phyloP scores from a whole-genome alignment of 495 filamentous ascomycete genomes.

The Aspergillus carlsbadensis region DNA sequence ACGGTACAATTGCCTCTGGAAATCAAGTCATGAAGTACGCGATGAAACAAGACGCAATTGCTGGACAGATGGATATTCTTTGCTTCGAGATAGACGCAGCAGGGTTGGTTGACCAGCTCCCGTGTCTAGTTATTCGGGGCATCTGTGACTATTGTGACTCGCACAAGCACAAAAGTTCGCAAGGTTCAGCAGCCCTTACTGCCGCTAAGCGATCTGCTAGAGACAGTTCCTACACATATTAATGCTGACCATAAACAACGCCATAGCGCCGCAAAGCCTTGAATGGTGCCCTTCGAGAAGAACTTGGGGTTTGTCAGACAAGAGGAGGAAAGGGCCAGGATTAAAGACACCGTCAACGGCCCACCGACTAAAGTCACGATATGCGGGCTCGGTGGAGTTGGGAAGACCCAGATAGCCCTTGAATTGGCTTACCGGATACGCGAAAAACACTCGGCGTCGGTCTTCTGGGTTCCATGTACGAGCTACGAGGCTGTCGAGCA shows the following conservation, averaged over 20 bases:
- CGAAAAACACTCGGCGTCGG: constrained; percentile 21
- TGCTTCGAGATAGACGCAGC: constrained; percentile 47
- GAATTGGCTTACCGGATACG: constrained; percentile 30
- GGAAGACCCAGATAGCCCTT: constrained; percentile 44
- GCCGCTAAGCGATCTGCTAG: constrained; percentile 30
- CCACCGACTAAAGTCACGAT: constrained; percentile 21
- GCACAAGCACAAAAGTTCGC: constrained; percentile 38
- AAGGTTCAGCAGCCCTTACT: constrained; percentile 21
- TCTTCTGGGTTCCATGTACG: constrained; percentile 4
- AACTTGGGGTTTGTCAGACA: too few relatives aligned
- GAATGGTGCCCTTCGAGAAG: too few relatives aligned
- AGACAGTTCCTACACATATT: constrained; percentile 11
- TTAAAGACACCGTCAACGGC: too few relatives aligned
- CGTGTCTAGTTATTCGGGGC: not conserved
- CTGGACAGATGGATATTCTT: constrained; percentile 23
- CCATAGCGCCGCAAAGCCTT: too few relatives aligned
- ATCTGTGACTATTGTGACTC: constrained; percentile 10
- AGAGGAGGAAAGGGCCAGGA: too few relatives aligned
- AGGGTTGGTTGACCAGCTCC: not conserved
- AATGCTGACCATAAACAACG: not conserved
- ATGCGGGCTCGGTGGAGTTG: constrained; percentile 39
- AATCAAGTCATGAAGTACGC: constrained; percentile 21
- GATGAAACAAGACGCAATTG: constrained; percentile 17
- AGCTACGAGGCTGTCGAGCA: not conserved
- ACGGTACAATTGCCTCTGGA: constrained; percentile 22